Base-by-base conservation (phyloP, 148 eudicot species). In the Nyssa sinensis region DNA sequence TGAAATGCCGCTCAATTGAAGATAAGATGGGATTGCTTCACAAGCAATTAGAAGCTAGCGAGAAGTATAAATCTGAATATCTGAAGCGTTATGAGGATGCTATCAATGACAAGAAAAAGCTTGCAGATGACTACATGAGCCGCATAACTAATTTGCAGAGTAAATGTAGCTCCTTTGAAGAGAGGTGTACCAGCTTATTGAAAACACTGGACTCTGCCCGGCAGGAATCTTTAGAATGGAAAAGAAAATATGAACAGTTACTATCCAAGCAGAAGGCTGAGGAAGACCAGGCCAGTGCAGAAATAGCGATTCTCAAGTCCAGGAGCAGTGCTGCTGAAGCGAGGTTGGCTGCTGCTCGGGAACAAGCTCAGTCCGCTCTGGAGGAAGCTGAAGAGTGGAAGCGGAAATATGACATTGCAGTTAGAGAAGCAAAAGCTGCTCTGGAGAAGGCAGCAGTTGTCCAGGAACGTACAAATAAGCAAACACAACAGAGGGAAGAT, bases 321-420 rank as follows among this genome's bases (percentile, higher is more conserved):
- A 85, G 88, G 78, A 81, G 83, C 37, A 83, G 90, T 79, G 97
- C 99, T 61, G 97, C 99, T 44, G 98, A 93, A 76, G 99, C 99
- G 66, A 85, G 99, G 71, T 64, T 93, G 47, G 97, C 91, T 71
- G 98, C 99, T 75, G 97, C 99, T 66, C 90, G 81, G 4, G 99
- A 96, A 81, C 94, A 89, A 74, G 84, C 93, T 66, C 82, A 86
- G 62, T 93, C 99, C 75, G 93, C 99, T 73, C 97, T 86, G 75
- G 98, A 93, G 75, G 99, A 96, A 85, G 96, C 98, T 1, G 88
- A 83, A 62, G 98, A 96, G 79, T 96, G 99, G 99, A 93, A 89
- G 75, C 85, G 98, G 14, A 93, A 91, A 71, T 93, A 84, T 67
- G 94, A 88, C 67, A 76, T 93, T 78, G 99, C 98, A 62, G 91